Base-by-base conservation (phyloP, 306 rosid species). In the Erythrophleum fordii region DNA sequence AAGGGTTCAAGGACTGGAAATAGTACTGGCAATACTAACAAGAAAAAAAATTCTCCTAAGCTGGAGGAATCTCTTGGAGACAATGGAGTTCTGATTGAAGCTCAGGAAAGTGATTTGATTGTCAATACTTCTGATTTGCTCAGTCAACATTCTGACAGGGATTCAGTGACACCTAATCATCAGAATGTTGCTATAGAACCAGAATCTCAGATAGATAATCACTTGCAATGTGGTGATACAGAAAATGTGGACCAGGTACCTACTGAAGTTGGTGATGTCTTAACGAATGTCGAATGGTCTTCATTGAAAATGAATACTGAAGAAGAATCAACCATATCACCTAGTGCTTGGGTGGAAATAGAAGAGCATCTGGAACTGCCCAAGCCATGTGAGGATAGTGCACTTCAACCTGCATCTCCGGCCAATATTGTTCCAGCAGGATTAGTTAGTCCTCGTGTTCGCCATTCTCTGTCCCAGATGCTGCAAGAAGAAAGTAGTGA, bases 381-480 rank as follows among this genome's bases (percentile, higher is more conserved):
- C 56, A 77, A 84, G 79, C 83, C 88, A 53, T 78, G 78, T 72
- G 87, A 81, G 49, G 87, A 83, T 61, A 76, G 79, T 77, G 73
- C 89, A 55, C 86, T 82, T 83, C 91, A 88, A 72, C 78, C 78
- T 60, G 83, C 79, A 80, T 79, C 90, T 74, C 82, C 84, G 41
- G 88, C 86, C 73, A 85, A 70, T 84, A 85, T 77, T 71, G 86
- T 64, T 46, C 89, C 92, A 11, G 80, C 44, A 14, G 90, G 85
- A 80, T 84, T 85, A 25, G 23, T 93, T 66, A 91, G 94, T 87
- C 91, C 94, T 22, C 97, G 94, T 39, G 89, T 95, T 65, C 99
- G 94, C 72, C 99, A 93, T 84, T 95, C 99, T 82, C 87, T 95
- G 82, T 93, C 97, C 35, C 99, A 95, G 90, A 95, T 95, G 99